Percentiles rank a stretch among this genome's conserved stretches.
Conservation (phyloP, 805 yeast species). For the Yueomyces sinensis region DNA sequence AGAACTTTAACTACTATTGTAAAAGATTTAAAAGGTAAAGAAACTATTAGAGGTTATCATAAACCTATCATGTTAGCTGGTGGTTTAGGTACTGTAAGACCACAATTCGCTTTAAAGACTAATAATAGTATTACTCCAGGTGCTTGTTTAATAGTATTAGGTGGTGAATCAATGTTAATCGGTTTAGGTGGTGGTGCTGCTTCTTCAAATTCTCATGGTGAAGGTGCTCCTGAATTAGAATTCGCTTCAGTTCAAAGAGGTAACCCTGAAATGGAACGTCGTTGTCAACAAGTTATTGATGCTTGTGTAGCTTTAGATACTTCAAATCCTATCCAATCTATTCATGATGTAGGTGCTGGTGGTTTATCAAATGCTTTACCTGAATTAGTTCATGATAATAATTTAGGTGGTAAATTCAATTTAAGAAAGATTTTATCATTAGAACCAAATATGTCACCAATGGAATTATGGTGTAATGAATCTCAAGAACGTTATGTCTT, state of each 20-base stretch:
- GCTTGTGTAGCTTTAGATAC: constrained; percentile 77
- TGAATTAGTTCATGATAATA: constrained; percentile 94
- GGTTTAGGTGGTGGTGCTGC: constrained; percentile 99
- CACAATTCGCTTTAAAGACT: constrained; percentile 80
- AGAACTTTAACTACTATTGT: constrained; percentile 84
- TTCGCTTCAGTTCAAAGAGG: constrained; percentile 99
- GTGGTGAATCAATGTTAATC: constrained; percentile 96
- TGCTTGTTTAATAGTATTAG: constrained; percentile 79
- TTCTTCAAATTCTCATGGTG: constrained; percentile 91
- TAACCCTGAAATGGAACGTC: constrained; percentile 97
- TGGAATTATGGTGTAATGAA: constrained; percentile 99
- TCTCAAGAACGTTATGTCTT: constrained; percentile 96
- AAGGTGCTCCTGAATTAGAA: constrained; percentile 90
- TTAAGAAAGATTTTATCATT: constrained; percentile 78
- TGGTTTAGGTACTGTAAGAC: constrained; percentile 95
- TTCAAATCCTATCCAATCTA: constrained; percentile 75
- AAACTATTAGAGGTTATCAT: constrained; percentile 88
- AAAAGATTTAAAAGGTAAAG: constrained; percentile 42
- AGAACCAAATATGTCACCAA: constrained; percentile 98
- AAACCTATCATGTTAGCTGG: constrained; percentile 99
- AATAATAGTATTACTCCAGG: constrained; percentile 85
- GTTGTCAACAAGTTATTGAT: constrained; percentile 97
- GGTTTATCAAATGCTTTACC: constrained; percentile 96
- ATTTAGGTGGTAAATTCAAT: constrained; percentile 87
- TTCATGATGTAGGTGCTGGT: constrained; percentile 99